phyloP scores from a whole-genome alignment of 768 basidiomycete species.

The Rickenella mellea region DNA sequence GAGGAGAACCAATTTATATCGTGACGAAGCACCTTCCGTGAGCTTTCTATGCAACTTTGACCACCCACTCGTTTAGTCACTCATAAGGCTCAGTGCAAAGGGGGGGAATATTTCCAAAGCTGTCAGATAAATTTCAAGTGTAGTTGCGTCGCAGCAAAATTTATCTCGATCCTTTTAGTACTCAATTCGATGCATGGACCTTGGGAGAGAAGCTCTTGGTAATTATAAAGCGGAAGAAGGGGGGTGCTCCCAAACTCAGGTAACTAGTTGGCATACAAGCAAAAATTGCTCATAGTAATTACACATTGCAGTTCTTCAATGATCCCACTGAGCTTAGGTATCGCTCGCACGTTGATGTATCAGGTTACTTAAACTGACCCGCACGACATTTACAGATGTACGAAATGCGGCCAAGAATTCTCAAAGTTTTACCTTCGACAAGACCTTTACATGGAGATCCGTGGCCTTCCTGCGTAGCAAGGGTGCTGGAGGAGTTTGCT shows the following conservation, averaged over 20 bases:
- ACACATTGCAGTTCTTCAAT: slow-evolving; percentile 25
- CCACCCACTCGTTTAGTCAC: no score
- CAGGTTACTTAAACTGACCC: background rate
- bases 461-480: slow-evolving; percentile 27
- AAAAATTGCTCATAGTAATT: background rate
- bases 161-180: background rate
- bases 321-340: slow-evolving; percentile 28
- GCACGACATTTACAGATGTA: slow-evolving; percentile 24
- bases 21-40: slow-evolving; percentile 33
- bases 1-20: slow-evolving; percentile 33
- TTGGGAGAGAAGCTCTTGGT: slow-evolving; percentile 28
- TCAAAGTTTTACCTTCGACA: slow-evolving; percentile 29
- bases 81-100: slow-evolving; percentile 20
- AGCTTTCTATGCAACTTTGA: no score
- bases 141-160: background rate
- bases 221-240: slow-evolving; percentile 29
- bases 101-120: slow-evolving; percentile 22
- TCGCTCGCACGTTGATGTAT: slow-evolving; percentile 5
- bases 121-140: slow-evolving; percentile 13
- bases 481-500: no score
- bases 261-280: slow-evolving; percentile 16
- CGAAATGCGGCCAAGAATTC: slow-evolving; percentile 30
- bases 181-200: slow-evolving; percentile 31
- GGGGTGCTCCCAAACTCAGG: slow-evolving; percentile 33
- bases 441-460: slow-evolving; percentile 31